Percentiles rank a stretch among this genome's conserved stretches.
phyloP scores from a whole-genome alignment of 2,329 filamentous ascomycete genomes.

The Helotiales sp. region DNA sequence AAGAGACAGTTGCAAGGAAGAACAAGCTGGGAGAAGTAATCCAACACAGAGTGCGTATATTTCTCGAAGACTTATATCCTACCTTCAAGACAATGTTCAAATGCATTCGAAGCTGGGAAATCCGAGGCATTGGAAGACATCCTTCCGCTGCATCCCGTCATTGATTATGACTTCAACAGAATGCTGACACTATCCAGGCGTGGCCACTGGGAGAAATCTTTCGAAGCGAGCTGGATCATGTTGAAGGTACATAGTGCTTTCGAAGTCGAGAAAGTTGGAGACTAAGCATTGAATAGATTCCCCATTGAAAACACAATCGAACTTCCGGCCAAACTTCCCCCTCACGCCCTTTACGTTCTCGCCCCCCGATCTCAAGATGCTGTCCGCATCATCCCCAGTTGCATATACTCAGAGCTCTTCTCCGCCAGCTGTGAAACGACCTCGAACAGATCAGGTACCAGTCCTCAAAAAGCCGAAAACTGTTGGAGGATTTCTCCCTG shows the following conservation, averaged over 20 bases:
- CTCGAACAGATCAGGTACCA: constrained; percentile 43
- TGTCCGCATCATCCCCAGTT: constrained; percentile 63
- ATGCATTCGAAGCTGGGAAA: no score
- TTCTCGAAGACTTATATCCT: neutral
- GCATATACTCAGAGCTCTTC: constrained; percentile 43
- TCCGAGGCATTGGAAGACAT: neutral
- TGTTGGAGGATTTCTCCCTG: constrained; percentile 51
- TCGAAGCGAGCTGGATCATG: constrained; percentile 52
- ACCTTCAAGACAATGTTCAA: no score
- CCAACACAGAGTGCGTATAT: constrained; percentile 46
- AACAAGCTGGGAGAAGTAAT: constrained; percentile 53
- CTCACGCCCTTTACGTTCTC: constrained; percentile 43
- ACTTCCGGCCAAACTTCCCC: constrained; percentile 9
- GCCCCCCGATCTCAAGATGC: constrained; percentile 53
- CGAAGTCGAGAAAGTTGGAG: neutral
- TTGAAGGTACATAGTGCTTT: constrained; percentile 33
- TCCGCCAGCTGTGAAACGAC: constrained; percentile 45
- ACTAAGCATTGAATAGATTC: constrained; percentile 32
- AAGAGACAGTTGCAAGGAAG: constrained; percentile 49
- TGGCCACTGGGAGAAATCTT: constrained; percentile 54
- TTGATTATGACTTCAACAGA: no score
- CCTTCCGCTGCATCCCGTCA: neutral
- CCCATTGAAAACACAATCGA: constrained; percentile 30
- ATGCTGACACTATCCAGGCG: constrained; percentile 40
- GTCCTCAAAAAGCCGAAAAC: constrained; percentile 44